Evolutionary conservation across 805 yeast genomes (phyloP), one percentile per base, ranked within the genome.

Genomic region (Pichia heedii): DNA sequence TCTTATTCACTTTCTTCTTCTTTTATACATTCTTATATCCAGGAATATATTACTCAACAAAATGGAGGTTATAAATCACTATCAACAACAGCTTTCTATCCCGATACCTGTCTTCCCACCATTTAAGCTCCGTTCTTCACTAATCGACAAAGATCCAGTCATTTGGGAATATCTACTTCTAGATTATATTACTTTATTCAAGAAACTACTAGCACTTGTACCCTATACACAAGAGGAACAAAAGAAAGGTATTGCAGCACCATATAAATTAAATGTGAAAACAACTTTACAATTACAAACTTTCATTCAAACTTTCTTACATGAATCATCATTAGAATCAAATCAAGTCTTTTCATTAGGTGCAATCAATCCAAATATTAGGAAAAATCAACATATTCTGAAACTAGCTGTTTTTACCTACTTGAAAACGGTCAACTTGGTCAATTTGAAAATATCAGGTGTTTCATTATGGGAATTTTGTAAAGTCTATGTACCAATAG

Each of bases 131-230:
- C 67, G 93, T 30, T 83, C 89, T 0, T 77, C 86, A n/a, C 65
- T 84, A 56, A 79, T 81, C 7, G 93, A 84, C 55, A 83, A 77
- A 48, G 94, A 84, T 56, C 94, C 94, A 0, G 88, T 84, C 20
- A 84, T 84, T 9, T 84, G 90, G 88, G 81, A 74, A 4, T 87
- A 82, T 57, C 61, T 81, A 19, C 60, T 84, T 16, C 85, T 81
- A 50, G 74, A 75, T 3, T 84, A 81, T 58, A 75, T 82, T 43
- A 58, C 55, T 16, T 64, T 77, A 19, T 71, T 78, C 51, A 66
- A 72, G 44, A 73, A 66, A 45, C 57, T 83, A 34, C 58, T 74
- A 29, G 46, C 52, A 11, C 38, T 62, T 6, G 10, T 40, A 16
- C 46, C 48, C 6, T 30, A 27, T 22, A 19, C 37, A 12, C 19